These are phyloP conservation scores for Striga hermonthica DNA, from an alignment of 305 asterid genomes.

Conservation along the genomic window DNA sequence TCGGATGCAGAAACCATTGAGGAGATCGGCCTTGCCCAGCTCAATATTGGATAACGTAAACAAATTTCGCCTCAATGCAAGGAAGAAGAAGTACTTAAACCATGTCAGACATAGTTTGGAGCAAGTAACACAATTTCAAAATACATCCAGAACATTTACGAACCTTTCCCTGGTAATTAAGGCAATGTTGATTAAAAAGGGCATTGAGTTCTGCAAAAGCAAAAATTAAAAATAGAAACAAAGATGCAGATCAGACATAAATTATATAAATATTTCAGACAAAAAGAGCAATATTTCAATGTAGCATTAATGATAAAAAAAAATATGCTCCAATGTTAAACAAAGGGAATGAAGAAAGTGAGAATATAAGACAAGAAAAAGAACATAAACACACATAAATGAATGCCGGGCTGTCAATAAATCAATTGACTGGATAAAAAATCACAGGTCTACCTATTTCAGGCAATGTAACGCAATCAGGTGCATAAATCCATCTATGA, in stretches of 20 bases:
- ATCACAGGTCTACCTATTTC: conserved; percentile 9
- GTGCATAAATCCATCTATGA: conserved; percentile 16
- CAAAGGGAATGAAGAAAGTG: not conserved
- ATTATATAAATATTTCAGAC: conserved; percentile 12
- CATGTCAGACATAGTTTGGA: conserved; percentile 14
- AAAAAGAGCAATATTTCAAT: conserved; percentile 21
- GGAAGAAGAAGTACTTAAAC: not conserved
- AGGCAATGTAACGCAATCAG: conserved; percentile 2
- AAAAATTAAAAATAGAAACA: conserved; percentile 18
- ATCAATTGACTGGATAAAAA: conserved; percentile 7
- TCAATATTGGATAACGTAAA: conserved; percentile 3
- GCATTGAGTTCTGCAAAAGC: conserved; percentile 72
- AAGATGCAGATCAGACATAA: conserved; percentile 11
- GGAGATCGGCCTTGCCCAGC: not conserved
- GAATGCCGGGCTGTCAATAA: conserved; percentile 4
- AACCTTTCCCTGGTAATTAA: conserved; percentile 87
- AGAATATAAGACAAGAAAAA: not conserved
- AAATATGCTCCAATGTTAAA: conserved; percentile 13
- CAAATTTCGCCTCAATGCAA: conserved; percentile 1
- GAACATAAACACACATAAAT: conserved; percentile 6
- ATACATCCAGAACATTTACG: conserved; percentile 34
- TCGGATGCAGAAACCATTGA: not conserved
- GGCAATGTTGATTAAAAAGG: conserved; percentile 72
- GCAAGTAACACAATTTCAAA: conserved; percentile 18
- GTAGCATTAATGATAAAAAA: conserved; percentile 15